A percentile compares a stretch with the other conserved stretches of the same genome.
These are phyloP conservation scores for Penicillium paxilli DNA, from an alignment of 495 filamentous ascomycete species.

Conservation along the genomic window DNA sequence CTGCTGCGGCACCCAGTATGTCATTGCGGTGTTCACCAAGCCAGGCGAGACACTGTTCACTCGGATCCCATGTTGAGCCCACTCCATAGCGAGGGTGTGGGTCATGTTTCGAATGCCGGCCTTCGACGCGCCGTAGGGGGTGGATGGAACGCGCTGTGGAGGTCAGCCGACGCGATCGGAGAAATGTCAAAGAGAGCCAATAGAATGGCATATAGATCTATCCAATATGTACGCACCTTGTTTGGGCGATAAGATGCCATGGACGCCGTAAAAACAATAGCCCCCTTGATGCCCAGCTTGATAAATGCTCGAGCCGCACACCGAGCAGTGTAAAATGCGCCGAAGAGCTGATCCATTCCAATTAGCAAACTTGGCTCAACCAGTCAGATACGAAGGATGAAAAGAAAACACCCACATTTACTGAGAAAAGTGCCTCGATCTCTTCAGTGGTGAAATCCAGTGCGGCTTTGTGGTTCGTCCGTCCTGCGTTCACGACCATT, in stretches of 20 bases:
- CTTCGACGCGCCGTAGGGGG: constrained; percentile 34
- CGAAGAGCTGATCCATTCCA: constrained; percentile 30
- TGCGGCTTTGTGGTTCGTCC: constrained; percentile 45
- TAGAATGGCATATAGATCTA: neutral
- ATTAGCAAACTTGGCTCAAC: neutral
- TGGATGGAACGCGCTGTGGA: constrained; percentile 30
- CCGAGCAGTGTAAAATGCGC: constrained; percentile 38
- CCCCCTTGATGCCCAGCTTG: constrained; percentile 40
- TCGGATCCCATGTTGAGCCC: constrained; percentile 47
- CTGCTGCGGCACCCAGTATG: constrained; percentile 38
- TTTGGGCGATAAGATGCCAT: constrained; percentile 51
- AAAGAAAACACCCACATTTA: constrained; percentile 22
- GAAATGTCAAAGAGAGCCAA: neutral
- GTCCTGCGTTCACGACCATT: constrained; percentile 43
- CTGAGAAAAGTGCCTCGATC: constrained; percentile 40
- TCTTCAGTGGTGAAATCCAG: constrained; percentile 43
- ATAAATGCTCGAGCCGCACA: constrained; percentile 42
- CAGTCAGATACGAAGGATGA: neutral
- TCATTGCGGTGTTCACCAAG: constrained; percentile 39
- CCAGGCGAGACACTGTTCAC: constrained; percentile 44
- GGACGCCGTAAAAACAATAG: constrained; percentile 46
- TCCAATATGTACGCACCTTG: constrained; percentile 18
- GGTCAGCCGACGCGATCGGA: neutral
- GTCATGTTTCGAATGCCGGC: constrained; percentile 34
- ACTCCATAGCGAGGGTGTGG: constrained; percentile 50